phyloP scores from a whole-genome alignment of 139 green algal species.

The Coelastrella sp. region DNA sequence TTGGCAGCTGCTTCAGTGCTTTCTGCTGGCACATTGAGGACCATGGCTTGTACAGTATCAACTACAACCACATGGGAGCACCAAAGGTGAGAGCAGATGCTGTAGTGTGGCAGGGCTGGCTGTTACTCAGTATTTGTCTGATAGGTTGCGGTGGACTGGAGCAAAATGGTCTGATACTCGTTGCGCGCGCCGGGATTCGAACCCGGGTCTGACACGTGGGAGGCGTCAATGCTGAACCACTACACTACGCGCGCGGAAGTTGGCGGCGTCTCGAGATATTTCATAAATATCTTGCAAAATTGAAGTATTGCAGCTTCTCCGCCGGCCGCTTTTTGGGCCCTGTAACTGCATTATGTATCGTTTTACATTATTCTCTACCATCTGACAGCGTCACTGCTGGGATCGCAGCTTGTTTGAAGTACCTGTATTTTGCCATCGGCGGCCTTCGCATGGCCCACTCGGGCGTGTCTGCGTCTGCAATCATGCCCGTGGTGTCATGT shows the following conservation, averaged over 20 bases:
- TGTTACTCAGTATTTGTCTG: no score
- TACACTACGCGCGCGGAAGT: slow-evolving; percentile 3
- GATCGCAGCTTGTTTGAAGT: no score
- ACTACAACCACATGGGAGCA: slow-evolving; percentile 86
- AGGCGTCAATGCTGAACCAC: slow-evolving; percentile 16
- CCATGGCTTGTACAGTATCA: slow-evolving; percentile 82
- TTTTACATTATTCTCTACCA: no score
- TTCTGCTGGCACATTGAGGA: slow-evolving; percentile 97
- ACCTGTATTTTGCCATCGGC: no score
- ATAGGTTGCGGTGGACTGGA: background rate
- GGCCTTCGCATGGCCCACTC: no score
- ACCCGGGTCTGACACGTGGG: slow-evolving; percentile 12
- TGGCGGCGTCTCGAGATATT: background rate
- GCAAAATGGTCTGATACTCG: background rate
- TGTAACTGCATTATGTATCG: background rate
- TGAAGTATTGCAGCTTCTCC: background rate
- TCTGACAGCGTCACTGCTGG: no score
- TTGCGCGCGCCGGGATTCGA: slow-evolving; percentile 7
- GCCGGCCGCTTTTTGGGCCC: background rate
- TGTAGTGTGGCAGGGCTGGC: no score
- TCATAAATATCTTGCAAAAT: background rate
- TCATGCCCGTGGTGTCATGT: no score
- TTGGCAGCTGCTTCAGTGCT: slow-evolving; percentile 89
- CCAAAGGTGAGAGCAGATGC: slow-evolving; percentile 80
- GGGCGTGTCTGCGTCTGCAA: no score